Evolutionary conservation across 257 asterid genomes (phyloP).

Genomic region (Capsicum baccatum): DNA sequence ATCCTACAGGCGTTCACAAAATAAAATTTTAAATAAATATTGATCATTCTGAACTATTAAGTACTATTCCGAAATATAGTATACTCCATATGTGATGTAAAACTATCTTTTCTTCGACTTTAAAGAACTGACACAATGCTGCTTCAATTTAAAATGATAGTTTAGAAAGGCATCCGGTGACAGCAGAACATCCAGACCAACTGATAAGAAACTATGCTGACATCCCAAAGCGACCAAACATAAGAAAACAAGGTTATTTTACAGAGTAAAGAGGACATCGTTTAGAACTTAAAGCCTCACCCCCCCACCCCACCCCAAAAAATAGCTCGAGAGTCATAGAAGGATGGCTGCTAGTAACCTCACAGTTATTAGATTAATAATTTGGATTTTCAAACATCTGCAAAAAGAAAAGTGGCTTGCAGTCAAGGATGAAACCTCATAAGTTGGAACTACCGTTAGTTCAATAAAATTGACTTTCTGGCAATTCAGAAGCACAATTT

Average conservation of each 20-base stretch:
- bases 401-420: background rate
- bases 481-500: background rate
- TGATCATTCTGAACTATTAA: conserved; percentile 4
- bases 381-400: background rate
- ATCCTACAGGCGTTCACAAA: background rate
- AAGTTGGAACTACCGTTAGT: background rate
- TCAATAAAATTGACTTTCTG: background rate
- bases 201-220: background rate
- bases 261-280: background rate
- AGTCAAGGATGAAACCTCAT: background rate
- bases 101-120: background rate
- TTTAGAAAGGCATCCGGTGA: background rate
- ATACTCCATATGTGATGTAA: background rate
- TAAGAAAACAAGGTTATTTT: background rate
- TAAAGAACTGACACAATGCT: background rate
- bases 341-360: background rate
- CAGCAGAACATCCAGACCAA: background rate
- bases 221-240: background rate
- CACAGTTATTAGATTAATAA: background rate
- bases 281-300: background rate
- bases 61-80: background rate
- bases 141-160: background rate
- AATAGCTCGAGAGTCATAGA: background rate
- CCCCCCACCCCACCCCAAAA: background rate
- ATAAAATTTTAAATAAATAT: background rate